Base-by-base conservation (phyloP, 2,329 filamentous ascomycete species). In the Geoglossum cookeanum region DNA sequence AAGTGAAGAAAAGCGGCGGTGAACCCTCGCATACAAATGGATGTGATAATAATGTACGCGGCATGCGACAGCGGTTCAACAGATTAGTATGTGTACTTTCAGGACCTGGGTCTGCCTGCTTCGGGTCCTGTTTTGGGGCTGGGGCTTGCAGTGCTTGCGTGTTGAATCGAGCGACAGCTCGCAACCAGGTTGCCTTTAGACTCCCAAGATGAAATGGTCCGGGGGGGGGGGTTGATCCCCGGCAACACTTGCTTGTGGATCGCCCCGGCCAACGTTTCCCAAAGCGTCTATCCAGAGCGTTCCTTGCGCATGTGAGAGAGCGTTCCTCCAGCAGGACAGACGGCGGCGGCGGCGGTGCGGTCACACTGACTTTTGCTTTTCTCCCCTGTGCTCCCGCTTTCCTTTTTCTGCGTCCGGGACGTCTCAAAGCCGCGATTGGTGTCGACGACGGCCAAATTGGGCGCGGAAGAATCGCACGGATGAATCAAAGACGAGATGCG, bases 231-330 rank as follows among this genome's bases (percentile, higher is more conserved):
- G 22, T 49, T 22, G 4, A 7, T 29, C 27, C 48, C 32, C 13
- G 48, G 29, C 4, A n/a, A 33, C 29, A 52, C 29, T n/a, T 32
- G 48, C 48, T 52, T 22, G 47, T 17, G 47, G 48, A 33, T 33
- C 27, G 27, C 48, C 33, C 15, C 48, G 48, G 48, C 32, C 39
- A 11, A 22, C 17, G 48, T 32, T 30, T 32, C 48, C 48, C 48
- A 52, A 52, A 32, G 27, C 13, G 48, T 32, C 48, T 52, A 52
- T 33, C 27, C 3, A 11, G 17, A 52, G 48, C 48, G 48, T 52
- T 52, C 48, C 48, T 52, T 52, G 48, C 48, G 32, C 48, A 52
- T 52, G 48, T 52, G 32, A 52, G 48, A 32, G 33, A 33, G n/a
- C 29, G 45, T 6, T 30, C 5, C 29, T 49, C 45, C 17, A 49